Evolutionary conservation across 805 yeast genomes (phyloP).

Genomic region (Lachancea sp.): DNA sequence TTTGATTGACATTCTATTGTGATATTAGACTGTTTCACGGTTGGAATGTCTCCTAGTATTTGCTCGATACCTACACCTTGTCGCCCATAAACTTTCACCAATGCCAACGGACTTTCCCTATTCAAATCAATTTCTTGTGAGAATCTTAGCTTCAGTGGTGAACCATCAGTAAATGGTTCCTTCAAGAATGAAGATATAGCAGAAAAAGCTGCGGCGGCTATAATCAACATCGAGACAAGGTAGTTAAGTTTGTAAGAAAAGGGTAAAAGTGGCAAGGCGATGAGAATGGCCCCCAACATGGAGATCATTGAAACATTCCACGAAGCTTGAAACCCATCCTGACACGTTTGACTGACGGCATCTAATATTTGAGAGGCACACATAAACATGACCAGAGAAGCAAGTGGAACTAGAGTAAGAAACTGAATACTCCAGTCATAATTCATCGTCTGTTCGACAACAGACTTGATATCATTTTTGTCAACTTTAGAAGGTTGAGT

Average conservation of each 20-base stretch:
- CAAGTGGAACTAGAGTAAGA: constrained; percentile 57
- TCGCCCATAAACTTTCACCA: constrained; percentile 46
- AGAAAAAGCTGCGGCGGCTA: constrained; percentile 36
- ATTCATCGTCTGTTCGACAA: constrained; percentile 37
- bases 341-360: constrained; percentile 64
- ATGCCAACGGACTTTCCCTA: constrained; percentile 25
- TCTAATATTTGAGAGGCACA: constrained; percentile 50
- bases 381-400: constrained; percentile 47
- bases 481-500: constrained; percentile 3
- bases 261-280: constrained; percentile 53
- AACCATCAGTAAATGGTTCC: constrained; percentile 51
- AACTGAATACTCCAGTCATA: constrained; percentile 83
- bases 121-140: constrained; percentile 53
- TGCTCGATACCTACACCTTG: constrained; percentile 39
- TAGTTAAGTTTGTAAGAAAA: constrained; percentile 63
- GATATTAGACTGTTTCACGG: constrained; percentile 38
- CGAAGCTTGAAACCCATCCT: constrained; percentile 51
- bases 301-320: constrained; percentile 34
- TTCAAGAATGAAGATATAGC: constrained; percentile 35
- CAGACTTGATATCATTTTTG: not conserved
- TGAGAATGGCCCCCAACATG: constrained; percentile 32
- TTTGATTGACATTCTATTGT: constrained; percentile 33
- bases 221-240: constrained; percentile 38
- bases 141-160: constrained; percentile 70
- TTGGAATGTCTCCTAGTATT: constrained; percentile 57